Base-by-base conservation (phyloP, 306 rosid species). In the Gastrolobium bilobum region DNA sequence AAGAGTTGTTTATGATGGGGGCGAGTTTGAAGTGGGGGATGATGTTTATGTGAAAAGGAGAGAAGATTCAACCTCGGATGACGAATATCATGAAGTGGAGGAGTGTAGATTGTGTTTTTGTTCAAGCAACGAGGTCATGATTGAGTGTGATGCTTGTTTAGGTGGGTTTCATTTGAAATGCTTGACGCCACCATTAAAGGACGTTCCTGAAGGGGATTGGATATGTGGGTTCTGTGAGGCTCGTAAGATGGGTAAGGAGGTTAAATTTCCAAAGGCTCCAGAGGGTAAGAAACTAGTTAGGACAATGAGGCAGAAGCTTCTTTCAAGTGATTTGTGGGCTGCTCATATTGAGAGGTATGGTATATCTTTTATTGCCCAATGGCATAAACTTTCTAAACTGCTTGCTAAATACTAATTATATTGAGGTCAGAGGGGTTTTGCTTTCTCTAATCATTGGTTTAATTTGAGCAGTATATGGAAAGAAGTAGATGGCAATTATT, bases 141-240 rank as follows among this genome's bases (percentile, higher is more conserved):
- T 95, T 35, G 99, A 95, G 83, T 95, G 99, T 44, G 99, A 95
- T 48, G 97, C 85, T 84, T 95, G 98, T 56, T 89, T 92, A 61
- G 85, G 91, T 51, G 99, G 98, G 58, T 92, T 91, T 75, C 98
- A 95, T 79, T 86, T 95, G 88, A 91, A 87, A 66, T 95, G 99
- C 81, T 84, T 95, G 90, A 87, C 68, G 58, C 97, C 98, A 33
- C 94, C 98, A 0, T 70, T 91, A 82, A 85, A 82, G 84, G 91
- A 74, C n/a, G 88, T 95, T 76, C 98, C 98, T 0, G 96, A 92
- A 68, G 99, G 92, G 50, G 98, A 91, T 82, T 95, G 99, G 97
- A 75, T 80, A 2, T 95, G 98, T 54, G 87, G 70, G 38, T 88
- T 86, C 80, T 95, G 99, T 4, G 90, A 84, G 79, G 96, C 89